phyloP scores from a whole-genome alignment of 768 basidiomycete species.

The Tylopilus felleus region DNA sequence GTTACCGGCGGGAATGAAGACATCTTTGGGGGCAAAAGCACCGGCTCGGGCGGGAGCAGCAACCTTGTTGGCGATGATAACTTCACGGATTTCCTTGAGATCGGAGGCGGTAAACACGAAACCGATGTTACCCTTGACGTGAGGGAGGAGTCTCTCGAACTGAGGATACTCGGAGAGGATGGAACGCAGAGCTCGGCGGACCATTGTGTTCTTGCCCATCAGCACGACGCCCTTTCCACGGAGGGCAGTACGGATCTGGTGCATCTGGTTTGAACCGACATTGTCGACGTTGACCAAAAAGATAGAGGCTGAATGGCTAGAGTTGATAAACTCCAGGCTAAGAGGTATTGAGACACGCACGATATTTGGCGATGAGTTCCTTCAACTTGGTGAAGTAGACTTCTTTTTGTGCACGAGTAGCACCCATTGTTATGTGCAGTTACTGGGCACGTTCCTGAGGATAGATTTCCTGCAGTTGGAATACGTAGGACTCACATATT shows the following conservation, averaged over 20 bases:
- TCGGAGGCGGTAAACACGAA: slow-evolving; percentile 95
- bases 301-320: slow-evolving; percentile 72
- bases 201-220: slow-evolving; percentile 99
- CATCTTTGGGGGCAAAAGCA: slow-evolving; percentile 91
- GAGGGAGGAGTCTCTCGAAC: slow-evolving; percentile 94
- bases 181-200: slow-evolving; percentile 93
- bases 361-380: slow-evolving; percentile 85
- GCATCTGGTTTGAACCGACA: slow-evolving; percentile 99
- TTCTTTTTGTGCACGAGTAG: slow-evolving; percentile 83
- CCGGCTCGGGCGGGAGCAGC: slow-evolving; percentile 98
- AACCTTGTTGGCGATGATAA: slow-evolving; percentile 96
- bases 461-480: not conserved
- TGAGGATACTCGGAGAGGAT: slow-evolving; percentile 88
- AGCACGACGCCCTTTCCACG: slow-evolving; percentile 95
- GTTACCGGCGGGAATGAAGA: slow-evolving; percentile 91
- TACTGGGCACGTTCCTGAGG: slow-evolving; percentile 10
- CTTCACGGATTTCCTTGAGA: slow-evolving; percentile 90
- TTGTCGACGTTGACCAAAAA: slow-evolving; percentile 99
- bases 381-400: slow-evolving; percentile 91
- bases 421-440: slow-evolving; percentile 72
- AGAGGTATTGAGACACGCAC: slow-evolving; percentile 47
- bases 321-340: not conserved
- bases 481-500: slow-evolving; percentile 24
- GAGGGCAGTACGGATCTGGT: slow-evolving; percentile 93
- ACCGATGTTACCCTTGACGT: slow-evolving; percentile 96